A percentile compares a stretch with the other conserved stretches of the same genome.
phyloP scores from a whole-genome alignment of 2,329 filamentous ascomycete genomes.

The Aspergillus sp. region DNA sequence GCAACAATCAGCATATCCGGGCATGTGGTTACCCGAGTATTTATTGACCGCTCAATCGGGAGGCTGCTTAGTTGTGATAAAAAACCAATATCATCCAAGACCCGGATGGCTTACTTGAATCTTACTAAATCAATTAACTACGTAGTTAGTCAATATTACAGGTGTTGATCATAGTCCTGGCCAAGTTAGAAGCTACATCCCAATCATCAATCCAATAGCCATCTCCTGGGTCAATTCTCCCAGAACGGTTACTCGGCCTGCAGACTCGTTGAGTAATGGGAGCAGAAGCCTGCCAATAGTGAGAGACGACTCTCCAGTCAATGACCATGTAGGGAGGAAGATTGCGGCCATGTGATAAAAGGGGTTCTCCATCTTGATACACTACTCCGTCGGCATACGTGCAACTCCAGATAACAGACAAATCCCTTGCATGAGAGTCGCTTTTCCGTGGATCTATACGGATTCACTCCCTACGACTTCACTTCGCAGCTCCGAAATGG shows the following conservation, averaged over 20 bases:
- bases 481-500: background rate
- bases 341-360: background rate
- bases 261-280: background rate
- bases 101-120: no score
- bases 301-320: no score
- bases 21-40: slow-evolving; percentile 8
- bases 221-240: background rate
- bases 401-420: background rate
- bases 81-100: background rate
- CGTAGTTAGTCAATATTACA: no score
- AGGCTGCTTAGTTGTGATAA: slow-evolving; percentile 7
- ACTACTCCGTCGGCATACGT: background rate
- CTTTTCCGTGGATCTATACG: background rate
- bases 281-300: background rate
- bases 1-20: background rate
- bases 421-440: background rate
- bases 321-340: background rate
- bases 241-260: background rate
- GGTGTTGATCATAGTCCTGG: no score
- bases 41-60: slow-evolving; percentile 9
- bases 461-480: background rate
- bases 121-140: no score
- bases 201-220: background rate
- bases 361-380: background rate
- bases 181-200: no score